Conservation (phyloP, 164 flowering plant species). For the Brasenia schreberi region DNA sequence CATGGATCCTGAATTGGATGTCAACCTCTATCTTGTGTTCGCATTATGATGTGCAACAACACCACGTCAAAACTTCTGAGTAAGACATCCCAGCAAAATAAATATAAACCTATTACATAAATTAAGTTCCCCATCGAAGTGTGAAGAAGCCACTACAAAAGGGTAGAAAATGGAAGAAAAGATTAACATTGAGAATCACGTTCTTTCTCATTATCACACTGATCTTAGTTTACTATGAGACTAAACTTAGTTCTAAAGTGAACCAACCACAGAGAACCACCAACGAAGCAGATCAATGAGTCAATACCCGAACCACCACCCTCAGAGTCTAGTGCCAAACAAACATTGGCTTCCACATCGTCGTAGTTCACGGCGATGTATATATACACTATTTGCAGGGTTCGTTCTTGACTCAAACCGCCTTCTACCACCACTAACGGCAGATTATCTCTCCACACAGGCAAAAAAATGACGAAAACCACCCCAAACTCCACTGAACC, state of each 20-base stretch:
- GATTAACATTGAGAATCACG: too few species aligned
- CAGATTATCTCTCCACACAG: neutral
- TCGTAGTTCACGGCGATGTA: neutral
- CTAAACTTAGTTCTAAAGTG: neutral
- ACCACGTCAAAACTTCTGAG: too few species aligned
- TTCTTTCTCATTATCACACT: too few species aligned
- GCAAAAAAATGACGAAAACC: neutral
- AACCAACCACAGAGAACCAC: neutral
- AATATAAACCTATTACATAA: too few species aligned
- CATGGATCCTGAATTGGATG: too few species aligned
- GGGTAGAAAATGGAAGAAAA: too few species aligned
- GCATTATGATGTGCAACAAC: too few species aligned
- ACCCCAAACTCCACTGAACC: neutral
- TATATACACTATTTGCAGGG: neutral
- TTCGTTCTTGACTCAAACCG: slow-evolving; percentile 3
- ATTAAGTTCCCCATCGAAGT: too few species aligned
- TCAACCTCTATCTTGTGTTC: too few species aligned
- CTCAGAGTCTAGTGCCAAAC: neutral
- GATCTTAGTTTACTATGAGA: too few species aligned
- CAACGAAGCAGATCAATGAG: neutral
- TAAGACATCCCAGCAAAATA: too few species aligned
- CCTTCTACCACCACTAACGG: neutral
- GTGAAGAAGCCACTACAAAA: too few species aligned
- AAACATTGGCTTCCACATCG: neutral
- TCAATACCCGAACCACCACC: slow-evolving; percentile 4